Conservation (phyloP, 495 filamentous ascomycete species). For the Trichoderma reesei region DNA sequence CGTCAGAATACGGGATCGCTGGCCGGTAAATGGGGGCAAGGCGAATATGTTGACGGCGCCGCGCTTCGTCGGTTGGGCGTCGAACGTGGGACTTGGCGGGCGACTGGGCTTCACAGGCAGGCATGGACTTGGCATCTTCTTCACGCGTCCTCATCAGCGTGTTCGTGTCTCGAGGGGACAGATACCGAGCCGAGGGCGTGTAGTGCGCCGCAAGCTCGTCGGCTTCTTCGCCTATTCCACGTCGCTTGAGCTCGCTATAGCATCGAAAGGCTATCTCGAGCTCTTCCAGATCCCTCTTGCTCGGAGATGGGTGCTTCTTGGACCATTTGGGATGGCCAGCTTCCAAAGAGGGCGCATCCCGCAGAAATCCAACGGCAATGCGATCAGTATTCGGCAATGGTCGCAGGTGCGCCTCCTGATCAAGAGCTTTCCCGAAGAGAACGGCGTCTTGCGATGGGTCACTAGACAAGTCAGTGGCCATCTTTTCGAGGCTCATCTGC, state of each 20-base stretch:
- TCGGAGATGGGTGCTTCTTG: slow-evolving; percentile 13
- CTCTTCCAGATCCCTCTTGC: slow-evolving; percentile 8
- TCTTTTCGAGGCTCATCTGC: background rate
- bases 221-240: background rate
- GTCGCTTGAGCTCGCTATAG: slow-evolving; percentile 1
- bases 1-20: background rate
- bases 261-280: background rate
- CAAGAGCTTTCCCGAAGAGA: background rate
- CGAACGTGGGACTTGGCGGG: background rate
- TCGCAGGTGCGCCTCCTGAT: background rate
- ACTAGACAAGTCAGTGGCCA: slow-evolving; percentile 1
- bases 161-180: slow-evolving; percentile 3
- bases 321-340: background rate
- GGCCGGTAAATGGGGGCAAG: background rate
- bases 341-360: background rate
- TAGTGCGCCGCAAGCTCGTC: slow-evolving; percentile 10
- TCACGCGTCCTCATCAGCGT: background rate
- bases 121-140: background rate
- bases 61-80: background rate
- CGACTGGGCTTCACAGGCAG: background rate
- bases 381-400: background rate
- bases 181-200: background rate
- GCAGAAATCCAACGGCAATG: background rate
- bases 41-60: background rate
- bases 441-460: background rate